Evolutionary conservation across 2,329 filamentous ascomycete species (phyloP).

Genomic region (Colletotrichum australisinense): DNA sequence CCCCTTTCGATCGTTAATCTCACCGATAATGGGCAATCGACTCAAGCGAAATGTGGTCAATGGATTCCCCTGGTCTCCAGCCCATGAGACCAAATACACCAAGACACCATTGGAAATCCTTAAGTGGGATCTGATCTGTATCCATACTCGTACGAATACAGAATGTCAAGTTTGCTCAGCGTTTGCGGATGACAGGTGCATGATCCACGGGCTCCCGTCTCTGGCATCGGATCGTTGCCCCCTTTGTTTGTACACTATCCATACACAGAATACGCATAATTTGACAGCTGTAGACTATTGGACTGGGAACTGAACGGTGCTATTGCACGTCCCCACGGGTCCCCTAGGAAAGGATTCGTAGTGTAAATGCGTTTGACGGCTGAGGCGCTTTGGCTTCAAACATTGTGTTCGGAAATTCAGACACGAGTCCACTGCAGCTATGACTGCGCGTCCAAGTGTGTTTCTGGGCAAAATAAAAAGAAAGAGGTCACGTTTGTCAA

Average conservation of each 20-base stretch:
- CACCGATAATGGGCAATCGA: slow-evolving; percentile 30
- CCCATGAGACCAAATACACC: not conserved
- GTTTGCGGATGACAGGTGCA: not conserved
- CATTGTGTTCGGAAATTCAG: not conserved
- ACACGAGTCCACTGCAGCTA: not conserved
- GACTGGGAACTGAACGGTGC: not conserved
- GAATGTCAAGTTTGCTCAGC: slow-evolving; percentile 1
- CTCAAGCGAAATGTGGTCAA: slow-evolving; percentile 29
- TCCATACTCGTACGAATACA: not conserved
- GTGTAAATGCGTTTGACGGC: slow-evolving; percentile 17
- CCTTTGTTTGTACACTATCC: not conserved
- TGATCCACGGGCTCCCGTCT: slow-evolving; percentile 8
- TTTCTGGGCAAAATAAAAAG: not conserved
- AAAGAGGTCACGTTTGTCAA: not conserved
- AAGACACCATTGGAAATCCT: not conserved
- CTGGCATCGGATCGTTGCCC: not conserved
- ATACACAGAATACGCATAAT: not conserved
- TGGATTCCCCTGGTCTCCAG: not conserved
- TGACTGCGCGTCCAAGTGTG: slow-evolving; percentile 10
- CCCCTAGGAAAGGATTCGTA: not conserved
- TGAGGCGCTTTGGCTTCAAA: slow-evolving; percentile 11
- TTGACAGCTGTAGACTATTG: slow-evolving; percentile 27
- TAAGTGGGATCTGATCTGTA: not conserved
- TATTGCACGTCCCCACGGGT: slow-evolving; percentile 15
- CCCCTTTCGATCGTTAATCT: slow-evolving; percentile 34